Base-by-base conservation (phyloP, 2,329 filamentous ascomycete genomes). In the Aspergillus tanneri region DNA sequence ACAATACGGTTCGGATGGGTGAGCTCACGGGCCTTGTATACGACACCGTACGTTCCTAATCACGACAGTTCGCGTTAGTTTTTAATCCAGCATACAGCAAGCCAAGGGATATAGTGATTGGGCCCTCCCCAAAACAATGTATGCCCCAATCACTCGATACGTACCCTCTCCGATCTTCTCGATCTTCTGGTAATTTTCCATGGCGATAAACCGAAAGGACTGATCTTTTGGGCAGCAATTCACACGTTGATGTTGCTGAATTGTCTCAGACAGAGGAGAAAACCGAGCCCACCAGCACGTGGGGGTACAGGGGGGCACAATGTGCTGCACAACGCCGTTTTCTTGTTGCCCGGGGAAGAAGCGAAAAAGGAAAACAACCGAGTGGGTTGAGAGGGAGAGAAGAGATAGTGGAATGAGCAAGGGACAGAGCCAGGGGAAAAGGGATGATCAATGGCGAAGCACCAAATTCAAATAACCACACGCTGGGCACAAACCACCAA, bases 141-240 rank as follows among this genome's bases (percentile, higher is more conserved):
- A 35, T 32, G 32, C n/a, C 27, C 25, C 11, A 18, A 37, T 39
- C 12, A 11, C 22, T 42, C 28, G 38, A 28, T 43, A 69, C 81
- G 62, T 75, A 93, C 90, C 90, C 82, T 96, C 90, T 72, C 90
- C 90, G 65, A 96, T 90, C 79, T 96, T 96, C 77, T 96, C 90
- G 65, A 96, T 82, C 77, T 95, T 95, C 75, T 95, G 88, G 72
- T 96, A 96, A 75, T 95, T 95, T 73, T 96, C 90, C 90, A 96
- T 95, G 58, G 52, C 69, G 49, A 25, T 41, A 18, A 36, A 32
- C 12, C 19, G 27, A 39, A 37, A 37, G 11, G 12, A 11, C 28
- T 34, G 8, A 5, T 1, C 16, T 12, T 34, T 34, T n/a, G n/a
- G 30, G 6, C 30, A 4, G 30, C 30, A 34, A 18, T 34, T 34